Conservation (phyloP, 331 rosid species). For the Prunus yedoensis region DNA sequence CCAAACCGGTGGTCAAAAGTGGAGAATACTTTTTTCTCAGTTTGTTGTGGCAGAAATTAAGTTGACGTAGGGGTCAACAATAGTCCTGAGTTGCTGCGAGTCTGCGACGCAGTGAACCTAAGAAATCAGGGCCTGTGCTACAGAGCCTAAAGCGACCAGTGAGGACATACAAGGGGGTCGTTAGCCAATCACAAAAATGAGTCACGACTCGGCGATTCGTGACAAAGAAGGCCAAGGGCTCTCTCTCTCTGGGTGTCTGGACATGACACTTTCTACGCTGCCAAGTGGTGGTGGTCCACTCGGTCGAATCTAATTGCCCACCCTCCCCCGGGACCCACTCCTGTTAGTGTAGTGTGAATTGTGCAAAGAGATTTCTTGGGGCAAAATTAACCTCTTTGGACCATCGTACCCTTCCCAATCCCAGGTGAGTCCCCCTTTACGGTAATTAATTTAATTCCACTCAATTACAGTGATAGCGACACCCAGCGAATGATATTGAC, state of each 20-base stretch:
- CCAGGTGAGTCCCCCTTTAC: no score
- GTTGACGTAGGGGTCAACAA: neutral
- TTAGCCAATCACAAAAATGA: neutral
- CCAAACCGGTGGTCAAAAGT: neutral
- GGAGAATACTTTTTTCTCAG: neutral
- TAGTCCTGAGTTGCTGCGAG: no score
- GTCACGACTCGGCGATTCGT: neutral
- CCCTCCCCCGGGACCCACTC: slow-evolving; percentile 16
- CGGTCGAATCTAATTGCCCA: neutral
- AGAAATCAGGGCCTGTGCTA: no score
- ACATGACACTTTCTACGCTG: neutral
- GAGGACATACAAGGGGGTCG: no score
- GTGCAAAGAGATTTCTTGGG: slow-evolving; percentile 23
- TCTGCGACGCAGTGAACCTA: no score
- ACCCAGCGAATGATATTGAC: neutral
- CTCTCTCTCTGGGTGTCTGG: neutral
- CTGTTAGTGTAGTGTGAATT: neutral
- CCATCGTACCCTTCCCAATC: slow-evolving; percentile 4
- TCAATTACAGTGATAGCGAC: neutral
- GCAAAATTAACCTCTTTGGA: slow-evolving; percentile 18
- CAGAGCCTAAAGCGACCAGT: no score
- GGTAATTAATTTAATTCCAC: no score
- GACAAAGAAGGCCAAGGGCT: neutral
- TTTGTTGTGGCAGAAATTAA: neutral
- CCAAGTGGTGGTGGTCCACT: neutral